A percentile compares a stretch with the other conserved stretches of the same genome.
These are phyloP conservation scores for Fagus sylvatica DNA, from an alignment of 306 rosid species.

Conservation along the genomic window DNA sequence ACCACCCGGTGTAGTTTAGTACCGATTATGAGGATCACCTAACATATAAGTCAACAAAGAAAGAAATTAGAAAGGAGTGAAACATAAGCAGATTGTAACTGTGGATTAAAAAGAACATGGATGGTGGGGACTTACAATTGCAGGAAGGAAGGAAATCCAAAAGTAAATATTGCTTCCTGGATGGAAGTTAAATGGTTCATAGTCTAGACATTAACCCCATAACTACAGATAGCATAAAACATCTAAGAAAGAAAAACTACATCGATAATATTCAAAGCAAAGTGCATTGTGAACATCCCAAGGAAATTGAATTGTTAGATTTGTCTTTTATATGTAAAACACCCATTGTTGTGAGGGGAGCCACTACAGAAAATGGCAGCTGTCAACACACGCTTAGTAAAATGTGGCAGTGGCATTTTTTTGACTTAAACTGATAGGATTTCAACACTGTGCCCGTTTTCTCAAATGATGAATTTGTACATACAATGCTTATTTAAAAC, in stretches of 20 bases:
- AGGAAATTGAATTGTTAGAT: neutral
- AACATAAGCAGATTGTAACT: slow-evolving; percentile 17
- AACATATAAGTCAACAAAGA: slow-evolving; percentile 14
- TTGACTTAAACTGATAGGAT: neutral
- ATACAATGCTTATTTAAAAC: neutral
- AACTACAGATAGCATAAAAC: neutral
- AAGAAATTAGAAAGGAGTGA: neutral
- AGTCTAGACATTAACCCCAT: slow-evolving; percentile 14
- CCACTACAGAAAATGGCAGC: neutral
- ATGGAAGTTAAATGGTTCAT: slow-evolving; percentile 29
- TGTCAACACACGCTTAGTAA: neutral
- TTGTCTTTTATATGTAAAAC: neutral
- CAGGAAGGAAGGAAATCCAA: slow-evolving; percentile 92
- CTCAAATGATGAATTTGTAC: neutral
- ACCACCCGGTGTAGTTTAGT: slow-evolving; percentile 86
- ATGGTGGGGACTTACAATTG: slow-evolving; percentile 61
- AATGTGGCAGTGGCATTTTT: neutral
- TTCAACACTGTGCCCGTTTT: neutral
- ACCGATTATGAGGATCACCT: slow-evolving; percentile 83
- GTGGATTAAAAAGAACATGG: neutral
- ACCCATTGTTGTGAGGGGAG: neutral
- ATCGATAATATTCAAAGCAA: neutral
- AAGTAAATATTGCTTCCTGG: slow-evolving; percentile 89
- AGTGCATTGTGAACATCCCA: slow-evolving; percentile 4
- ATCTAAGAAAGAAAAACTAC: neutral